These are phyloP conservation scores for Bifiguratus adelaidae DNA, from an alignment of 192 early-diverging fungal genomes.

Conservation along the genomic window DNA sequence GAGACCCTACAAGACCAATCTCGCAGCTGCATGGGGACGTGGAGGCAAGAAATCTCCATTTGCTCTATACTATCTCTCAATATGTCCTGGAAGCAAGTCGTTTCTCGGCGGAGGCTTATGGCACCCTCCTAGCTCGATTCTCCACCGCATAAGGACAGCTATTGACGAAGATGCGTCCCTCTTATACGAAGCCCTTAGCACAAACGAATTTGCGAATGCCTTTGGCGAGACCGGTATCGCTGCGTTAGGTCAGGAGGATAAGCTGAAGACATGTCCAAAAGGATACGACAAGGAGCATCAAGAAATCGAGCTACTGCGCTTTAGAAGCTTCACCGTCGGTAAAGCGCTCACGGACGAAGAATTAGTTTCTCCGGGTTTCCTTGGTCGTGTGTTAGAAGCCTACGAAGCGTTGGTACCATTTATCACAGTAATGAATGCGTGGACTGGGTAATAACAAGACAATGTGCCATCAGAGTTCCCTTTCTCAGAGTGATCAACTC, in stretches of 20 bases:
- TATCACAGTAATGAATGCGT: constrained; percentile 41
- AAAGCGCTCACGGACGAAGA: constrained; percentile 33
- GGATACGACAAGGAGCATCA: constrained; percentile 39
- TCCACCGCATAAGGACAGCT: constrained; percentile 24
- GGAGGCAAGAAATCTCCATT: constrained; percentile 35
- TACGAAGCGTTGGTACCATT: constrained; percentile 36
- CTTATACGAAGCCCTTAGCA: constrained; percentile 21
- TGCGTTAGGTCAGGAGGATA: constrained; percentile 15
- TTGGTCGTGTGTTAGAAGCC: constrained; percentile 30
- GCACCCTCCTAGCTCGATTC: constrained; percentile 19
- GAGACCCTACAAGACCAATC: constrained; percentile 38
- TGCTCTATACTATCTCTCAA: constrained; percentile 38
- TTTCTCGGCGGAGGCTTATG: constrained; percentile 35
- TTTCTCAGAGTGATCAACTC: neutral
- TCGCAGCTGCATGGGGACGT: constrained; percentile 25
- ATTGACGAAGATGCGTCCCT: constrained; percentile 25
- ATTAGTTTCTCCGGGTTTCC: constrained; percentile 35
- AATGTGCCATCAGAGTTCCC: neutral
- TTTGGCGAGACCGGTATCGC: constrained; percentile 19
- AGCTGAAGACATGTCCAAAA: constrained; percentile 43
- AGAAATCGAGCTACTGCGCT: constrained; percentile 38
- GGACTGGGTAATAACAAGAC: constrained; percentile 9
- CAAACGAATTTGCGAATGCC: constrained; percentile 24
- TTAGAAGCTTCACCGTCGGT: constrained; percentile 36
- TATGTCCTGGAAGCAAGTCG: constrained; percentile 24